These are phyloP conservation scores for Fusarium sp. DNA, from an alignment of 2,329 filamentous ascomycete genomes.

Conservation along the genomic window DNA sequence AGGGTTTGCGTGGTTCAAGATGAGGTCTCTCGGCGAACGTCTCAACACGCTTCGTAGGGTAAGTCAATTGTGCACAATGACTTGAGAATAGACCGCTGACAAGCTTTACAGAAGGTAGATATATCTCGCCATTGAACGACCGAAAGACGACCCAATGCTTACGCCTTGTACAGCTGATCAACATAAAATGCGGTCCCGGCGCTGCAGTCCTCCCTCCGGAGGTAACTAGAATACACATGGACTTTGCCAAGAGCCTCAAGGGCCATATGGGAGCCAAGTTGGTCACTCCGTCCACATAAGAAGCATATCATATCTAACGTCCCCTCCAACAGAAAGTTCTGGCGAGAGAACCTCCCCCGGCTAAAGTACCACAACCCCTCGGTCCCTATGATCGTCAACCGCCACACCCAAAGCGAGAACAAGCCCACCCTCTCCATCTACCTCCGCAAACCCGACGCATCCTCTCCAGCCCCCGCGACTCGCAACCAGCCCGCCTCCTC, in stretches of 20 bases:
- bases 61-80: constrained; percentile 52
- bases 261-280: constrained; percentile 80
- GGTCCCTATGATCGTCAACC: constrained; percentile 84
- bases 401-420: constrained; percentile 67
- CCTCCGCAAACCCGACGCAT: constrained; percentile 58
- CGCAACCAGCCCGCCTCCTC: constrained; percentile 60
- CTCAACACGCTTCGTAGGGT: constrained; percentile 81
- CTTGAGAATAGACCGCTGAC: constrained; percentile 27
- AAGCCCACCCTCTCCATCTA: constrained; percentile 75
- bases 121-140: constrained; percentile 26
- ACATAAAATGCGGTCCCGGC: constrained; percentile 83
- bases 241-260: constrained; percentile 72
- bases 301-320: constrained; percentile 26
- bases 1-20: constrained; percentile 42
- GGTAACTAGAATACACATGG: constrained; percentile 79
- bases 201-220: constrained; percentile 83
- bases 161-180: constrained; percentile 69
- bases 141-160: constrained; percentile 38
- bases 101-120: constrained; percentile 57
- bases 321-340: constrained; percentile 79
- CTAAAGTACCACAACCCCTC: constrained; percentile 95
- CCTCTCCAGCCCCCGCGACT: constrained; percentile 43
- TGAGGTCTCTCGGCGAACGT: constrained; percentile 70
- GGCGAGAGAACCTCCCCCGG: constrained; percentile 82
- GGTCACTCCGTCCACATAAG: constrained; percentile 38